phyloP scores from a whole-genome alignment of 2,329 filamentous ascomycete genomes.

The Alternaria sp. region DNA sequence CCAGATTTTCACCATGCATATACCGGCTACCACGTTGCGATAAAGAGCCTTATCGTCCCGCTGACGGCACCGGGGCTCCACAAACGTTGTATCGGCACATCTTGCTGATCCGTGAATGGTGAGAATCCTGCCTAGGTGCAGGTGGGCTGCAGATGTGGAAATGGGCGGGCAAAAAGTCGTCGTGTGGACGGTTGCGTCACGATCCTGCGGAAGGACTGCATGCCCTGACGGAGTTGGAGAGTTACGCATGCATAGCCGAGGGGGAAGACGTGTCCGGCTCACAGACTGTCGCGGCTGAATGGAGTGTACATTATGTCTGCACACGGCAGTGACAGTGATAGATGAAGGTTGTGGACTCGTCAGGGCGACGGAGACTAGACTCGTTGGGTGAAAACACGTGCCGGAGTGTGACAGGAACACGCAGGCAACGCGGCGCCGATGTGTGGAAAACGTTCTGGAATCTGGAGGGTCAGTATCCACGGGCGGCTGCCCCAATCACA shows the following conservation, averaged over 20 bases:
- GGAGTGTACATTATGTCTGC: constrained; percentile 1
- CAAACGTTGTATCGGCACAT: constrained; percentile 29
- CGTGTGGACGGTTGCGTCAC: constrained; percentile 26
- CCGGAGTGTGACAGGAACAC: constrained; percentile 10
- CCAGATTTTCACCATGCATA: constrained; percentile 29
- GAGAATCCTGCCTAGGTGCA: constrained; percentile 23
- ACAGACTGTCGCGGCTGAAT: constrained; percentile 4
- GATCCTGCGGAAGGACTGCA: constrained; percentile 3
- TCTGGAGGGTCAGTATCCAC: constrained; percentile 18
- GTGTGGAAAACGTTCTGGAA: constrained; percentile 32
- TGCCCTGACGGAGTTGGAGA: background rate
- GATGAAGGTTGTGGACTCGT: background rate
- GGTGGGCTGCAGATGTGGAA: constrained; percentile 17
- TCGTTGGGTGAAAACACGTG: constrained; percentile 25
- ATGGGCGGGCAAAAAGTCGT: constrained; percentile 8
- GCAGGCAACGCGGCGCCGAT: constrained; percentile 21
- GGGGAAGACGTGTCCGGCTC: background rate
- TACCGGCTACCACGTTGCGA: constrained; percentile 28
- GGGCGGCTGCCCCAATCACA: constrained; percentile 24
- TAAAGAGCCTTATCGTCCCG: constrained; percentile 31
- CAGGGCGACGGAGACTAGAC: constrained; percentile 7
- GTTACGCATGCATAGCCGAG: background rate
- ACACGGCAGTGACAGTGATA: constrained; percentile 10
- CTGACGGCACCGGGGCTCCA: constrained; percentile 26
- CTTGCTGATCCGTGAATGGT: constrained; percentile 22